Percentiles rank a stretch among this genome's conserved stretches.
These are phyloP conservation scores for Aciculosporium take DNA, from an alignment of 2,329 filamentous ascomycete genomes.

Conservation along the genomic window DNA sequence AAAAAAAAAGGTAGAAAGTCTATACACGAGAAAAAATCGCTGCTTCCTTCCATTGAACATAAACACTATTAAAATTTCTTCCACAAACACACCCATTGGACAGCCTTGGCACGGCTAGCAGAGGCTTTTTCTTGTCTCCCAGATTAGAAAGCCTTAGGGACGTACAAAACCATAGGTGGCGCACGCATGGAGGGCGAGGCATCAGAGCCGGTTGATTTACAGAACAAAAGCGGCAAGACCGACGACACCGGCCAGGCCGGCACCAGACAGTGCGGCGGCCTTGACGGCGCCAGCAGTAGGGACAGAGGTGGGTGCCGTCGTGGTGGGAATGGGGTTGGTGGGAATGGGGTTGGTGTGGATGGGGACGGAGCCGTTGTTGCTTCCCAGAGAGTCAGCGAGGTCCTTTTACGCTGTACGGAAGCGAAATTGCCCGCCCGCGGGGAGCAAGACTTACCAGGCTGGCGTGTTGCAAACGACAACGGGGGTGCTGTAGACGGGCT, in stretches of 20 bases:
- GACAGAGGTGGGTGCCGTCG: slow-evolving; percentile 21
- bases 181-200: slow-evolving; percentile 21
- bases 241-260: slow-evolving; percentile 44
- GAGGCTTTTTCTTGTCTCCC: slow-evolving; percentile 18
- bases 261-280: slow-evolving; percentile 41
- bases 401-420: no score
- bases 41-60: slow-evolving; percentile 14
- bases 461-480: no score
- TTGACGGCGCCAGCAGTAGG: slow-evolving; percentile 43
- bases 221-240: slow-evolving; percentile 44
- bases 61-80: slow-evolving; percentile 14
- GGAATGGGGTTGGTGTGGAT: slow-evolving; percentile 19
- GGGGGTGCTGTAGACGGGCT: slow-evolving; percentile 27
- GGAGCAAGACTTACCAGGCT: no score
- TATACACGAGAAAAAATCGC: slow-evolving; percentile 20
- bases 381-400: slow-evolving; percentile 8
- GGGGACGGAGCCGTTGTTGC: slow-evolving; percentile 8
- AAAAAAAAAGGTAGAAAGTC: slow-evolving; percentile 14
- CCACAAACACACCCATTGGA: no score
- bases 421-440: no score
- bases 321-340: slow-evolving; percentile 11
- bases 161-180: slow-evolving; percentile 26
- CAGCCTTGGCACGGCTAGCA: slow-evolving; percentile 25
- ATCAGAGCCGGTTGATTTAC: slow-evolving; percentile 32
- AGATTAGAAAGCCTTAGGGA: slow-evolving; percentile 23